Base-by-base conservation (phyloP, 768 basidiomycete species). In the Gymnopilus dilepis region DNA sequence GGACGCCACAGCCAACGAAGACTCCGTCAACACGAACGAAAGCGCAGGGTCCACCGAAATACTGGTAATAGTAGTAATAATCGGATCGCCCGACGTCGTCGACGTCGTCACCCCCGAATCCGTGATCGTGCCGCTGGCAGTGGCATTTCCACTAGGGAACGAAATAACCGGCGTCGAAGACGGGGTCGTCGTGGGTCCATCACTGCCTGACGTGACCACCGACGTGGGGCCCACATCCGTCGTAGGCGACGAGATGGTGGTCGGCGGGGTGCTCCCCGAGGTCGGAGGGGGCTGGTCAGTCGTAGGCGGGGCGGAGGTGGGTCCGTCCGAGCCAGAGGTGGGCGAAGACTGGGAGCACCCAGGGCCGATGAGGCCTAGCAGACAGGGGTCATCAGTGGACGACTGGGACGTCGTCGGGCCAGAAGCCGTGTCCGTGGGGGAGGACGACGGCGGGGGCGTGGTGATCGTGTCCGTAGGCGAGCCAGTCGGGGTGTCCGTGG, bases 11-110 rank as follows among this genome's bases (percentile, higher is more conserved):
- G 74, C 79, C 13, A 84, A 72, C 0, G 80, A 75, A 1, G 77
- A 73, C 67, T 78, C 77, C 11, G 81, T 79, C 22, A 82, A 72
- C 56, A 83, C 70, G 67, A 82, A 83, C 0, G 79, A 75, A 12
- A 82, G 74, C 30, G 73, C 78, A 0, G 82, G 77, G 38, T 77
- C 72, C 56, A 82, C 69, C 9, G 78, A 69, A 42, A 76, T 65
- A 3, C 72, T 72, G n/a, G 62, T 58, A 31, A 69, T 59, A 9
- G 67, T 53, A 24, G 60, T 64, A 43, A 56, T 11, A 15, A 37
- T 17, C 2, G 57, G 57, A 24, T 37, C 42, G 4, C 37, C 45
- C 3, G 45, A 1, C 6, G 47, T 34, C 17, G 47, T 17, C 22
- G 3, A 26, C n/a, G 47, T 17, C 17, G 21, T 21, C 17, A 19